Base-by-base conservation (phyloP, 371 early-diverging fungal species). In the Lichtheimia corymbifera region DNA sequence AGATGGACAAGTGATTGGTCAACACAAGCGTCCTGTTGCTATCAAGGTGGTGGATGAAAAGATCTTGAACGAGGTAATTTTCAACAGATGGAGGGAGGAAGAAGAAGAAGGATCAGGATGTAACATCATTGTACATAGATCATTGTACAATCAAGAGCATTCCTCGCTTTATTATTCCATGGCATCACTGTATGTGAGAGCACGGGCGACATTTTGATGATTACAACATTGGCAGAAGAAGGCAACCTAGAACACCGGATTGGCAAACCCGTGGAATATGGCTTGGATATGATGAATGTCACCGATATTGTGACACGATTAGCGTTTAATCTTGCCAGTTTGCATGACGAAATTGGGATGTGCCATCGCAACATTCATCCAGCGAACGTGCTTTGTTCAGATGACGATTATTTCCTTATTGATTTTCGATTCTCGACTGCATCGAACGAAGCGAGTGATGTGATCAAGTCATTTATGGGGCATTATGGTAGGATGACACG, bases 361-460 rank as follows among this genome's bases (percentile, higher is more conserved):
- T 77, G 77, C 24, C 77, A 77, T 65, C 65, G 77, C 14, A 77
- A 73, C 47, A 73, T 77, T 22, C 77, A 77, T 60, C 61, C 77
- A 1, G 60, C 64, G 11, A 77, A 77, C 49, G 59, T 77, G 1
- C 42, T 73, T 4, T 67, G 67, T 35, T 67, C 64, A 0, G 74
- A 77, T 22, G 73, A 73, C 17, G 74, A 73, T 57, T 71, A 71
- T 51, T 65, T 73, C 42, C 53, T 77, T 44, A 68, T 77, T 0
- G 77, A 73, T 49, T 73, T 67, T 50, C 66, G 77, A 27, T 77
- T 71, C 44, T 77, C 77, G 3, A 71, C 77, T n/a, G 64, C 74
- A 12, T 62, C 66, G 1, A 57, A 69, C 15, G 70, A 77, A 57
- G 73, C 77, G 0, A 63, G 71, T 11, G 61, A 67, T 28, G 68